Conservation (phyloP, 345 rosid genomes). For the Jatropha curcas region DNA sequence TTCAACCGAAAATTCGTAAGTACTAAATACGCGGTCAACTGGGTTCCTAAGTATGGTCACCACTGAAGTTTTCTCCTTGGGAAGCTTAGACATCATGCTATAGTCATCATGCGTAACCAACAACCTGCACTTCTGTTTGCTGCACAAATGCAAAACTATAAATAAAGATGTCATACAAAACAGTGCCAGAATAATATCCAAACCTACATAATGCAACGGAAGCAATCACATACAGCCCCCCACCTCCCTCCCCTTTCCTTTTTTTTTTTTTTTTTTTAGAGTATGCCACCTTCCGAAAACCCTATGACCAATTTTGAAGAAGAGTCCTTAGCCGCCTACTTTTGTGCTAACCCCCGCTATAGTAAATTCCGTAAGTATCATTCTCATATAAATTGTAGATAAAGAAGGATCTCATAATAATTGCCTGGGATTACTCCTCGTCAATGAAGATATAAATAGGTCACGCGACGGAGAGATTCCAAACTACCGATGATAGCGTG, state of each 20-base stretch:
- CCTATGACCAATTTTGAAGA: too few relatives aligned
- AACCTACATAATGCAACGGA: neutral
- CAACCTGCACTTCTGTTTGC: conserved; percentile 76
- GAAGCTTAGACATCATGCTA: conserved; percentile 86
- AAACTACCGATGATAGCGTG: too few relatives aligned
- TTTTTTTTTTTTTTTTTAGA: too few relatives aligned
- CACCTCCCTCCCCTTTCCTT: neutral
- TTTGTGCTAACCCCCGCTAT: too few relatives aligned
- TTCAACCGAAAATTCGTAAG: conserved; percentile 92
- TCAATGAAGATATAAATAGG: too few relatives aligned
- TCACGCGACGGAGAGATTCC: too few relatives aligned
- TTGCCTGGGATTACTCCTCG: too few relatives aligned
- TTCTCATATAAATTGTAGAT: too few relatives aligned
- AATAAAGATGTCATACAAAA: conserved; percentile 4
- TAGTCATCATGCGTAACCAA: conserved; percentile 95
- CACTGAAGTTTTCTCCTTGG: conserved; percentile 75
- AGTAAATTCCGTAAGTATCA: too few relatives aligned
- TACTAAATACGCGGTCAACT: conserved; percentile 79
- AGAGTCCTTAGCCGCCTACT: too few relatives aligned
- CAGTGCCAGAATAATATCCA: neutral
- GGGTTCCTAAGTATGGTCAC: conserved; percentile 93
- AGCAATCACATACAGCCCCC: neutral
- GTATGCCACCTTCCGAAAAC: too few relatives aligned
- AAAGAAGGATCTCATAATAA: too few relatives aligned
- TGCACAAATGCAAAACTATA: conserved; percentile 36